Conservation (phyloP, 2,329 filamentous ascomycete genomes). For the Pseudogymnoascus sp. region DNA sequence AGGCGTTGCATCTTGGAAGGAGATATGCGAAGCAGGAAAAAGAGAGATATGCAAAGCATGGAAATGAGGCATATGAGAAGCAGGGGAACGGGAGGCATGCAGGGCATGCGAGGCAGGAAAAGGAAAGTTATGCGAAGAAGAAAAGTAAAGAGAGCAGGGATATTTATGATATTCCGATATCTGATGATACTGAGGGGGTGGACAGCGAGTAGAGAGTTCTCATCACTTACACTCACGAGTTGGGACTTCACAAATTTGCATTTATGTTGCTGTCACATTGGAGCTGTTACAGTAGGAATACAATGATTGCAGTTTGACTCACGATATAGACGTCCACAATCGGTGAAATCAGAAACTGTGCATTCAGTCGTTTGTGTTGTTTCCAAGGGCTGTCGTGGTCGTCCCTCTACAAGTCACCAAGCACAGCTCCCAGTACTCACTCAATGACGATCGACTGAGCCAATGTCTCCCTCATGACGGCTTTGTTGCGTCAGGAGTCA, state of each 20-base stretch:
- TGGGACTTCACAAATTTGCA: neutral
- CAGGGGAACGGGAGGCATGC: neutral
- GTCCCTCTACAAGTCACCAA: neutral
- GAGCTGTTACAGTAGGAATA: neutral
- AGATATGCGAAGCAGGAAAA: neutral
- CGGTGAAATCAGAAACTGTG: neutral
- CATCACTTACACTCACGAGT: neutral
- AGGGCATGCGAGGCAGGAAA: neutral
- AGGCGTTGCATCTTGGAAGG: neutral
- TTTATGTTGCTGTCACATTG: neutral
- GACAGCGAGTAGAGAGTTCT: neutral
- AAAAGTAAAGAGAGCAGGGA: neutral
- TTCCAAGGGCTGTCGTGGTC: neutral
- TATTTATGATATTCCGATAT: conserved; percentile 3
- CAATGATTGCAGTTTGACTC: neutral
- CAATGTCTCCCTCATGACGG: neutral
- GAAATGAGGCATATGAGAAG: neutral
- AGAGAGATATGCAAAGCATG: neutral
- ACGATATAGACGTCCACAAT: neutral
- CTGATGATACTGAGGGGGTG: neutral
- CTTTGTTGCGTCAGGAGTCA: neutral
- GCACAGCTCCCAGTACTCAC: neutral
- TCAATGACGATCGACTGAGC: neutral
- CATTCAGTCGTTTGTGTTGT: neutral
- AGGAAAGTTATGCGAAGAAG: neutral